A percentile compares a stretch with the other conserved stretches of the same genome.
These are phyloP conservation scores for Rhodotorula sp. DNA, from an alignment of 1,284 basidiomycete genomes.

Conservation along the genomic window DNA sequence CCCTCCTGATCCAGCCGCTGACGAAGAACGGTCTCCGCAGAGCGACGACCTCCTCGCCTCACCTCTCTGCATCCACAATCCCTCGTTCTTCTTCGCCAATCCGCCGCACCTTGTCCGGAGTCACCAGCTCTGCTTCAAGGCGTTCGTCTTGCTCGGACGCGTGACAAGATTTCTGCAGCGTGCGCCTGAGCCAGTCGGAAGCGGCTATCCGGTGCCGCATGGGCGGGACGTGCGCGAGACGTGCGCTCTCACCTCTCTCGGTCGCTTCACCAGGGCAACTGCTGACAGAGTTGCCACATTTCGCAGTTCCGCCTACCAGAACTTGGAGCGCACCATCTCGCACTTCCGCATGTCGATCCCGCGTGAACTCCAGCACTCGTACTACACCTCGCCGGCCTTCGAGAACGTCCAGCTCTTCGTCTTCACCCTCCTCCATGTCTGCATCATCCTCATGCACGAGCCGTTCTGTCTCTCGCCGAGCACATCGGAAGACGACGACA, in stretches of 20 bases:
- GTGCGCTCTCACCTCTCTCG: background rate
- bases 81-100: constrained; percentile 28
- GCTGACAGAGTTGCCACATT: no score
- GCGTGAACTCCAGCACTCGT: constrained; percentile 24
- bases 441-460: constrained; percentile 41
- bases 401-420: constrained; percentile 19
- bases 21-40: background rate
- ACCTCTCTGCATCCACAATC: constrained; percentile 15
- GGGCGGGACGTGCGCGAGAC: constrained; percentile 11
- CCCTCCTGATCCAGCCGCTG: no score
- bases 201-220: background rate
- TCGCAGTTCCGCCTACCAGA: constrained; percentile 31
- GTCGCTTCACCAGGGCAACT: no score
- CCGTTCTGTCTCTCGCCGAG: constrained; percentile 18
- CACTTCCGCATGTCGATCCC: constrained; percentile 38
- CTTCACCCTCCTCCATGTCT: constrained; percentile 27
- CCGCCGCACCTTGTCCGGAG: constrained; percentile 31
- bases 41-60: constrained; percentile 15
- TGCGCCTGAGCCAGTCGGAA: constrained; percentile 18
- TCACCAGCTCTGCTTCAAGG: constrained; percentile 38
- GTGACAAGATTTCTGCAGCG: constrained; percentile 31
- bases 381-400: constrained; percentile 4
- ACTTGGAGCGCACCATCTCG: constrained; percentile 30
- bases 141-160: constrained; percentile 37
- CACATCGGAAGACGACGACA: background rate